phyloP scores from a whole-genome alignment of 176 grass and related monocot species.

The Pharus latifolius region DNA sequence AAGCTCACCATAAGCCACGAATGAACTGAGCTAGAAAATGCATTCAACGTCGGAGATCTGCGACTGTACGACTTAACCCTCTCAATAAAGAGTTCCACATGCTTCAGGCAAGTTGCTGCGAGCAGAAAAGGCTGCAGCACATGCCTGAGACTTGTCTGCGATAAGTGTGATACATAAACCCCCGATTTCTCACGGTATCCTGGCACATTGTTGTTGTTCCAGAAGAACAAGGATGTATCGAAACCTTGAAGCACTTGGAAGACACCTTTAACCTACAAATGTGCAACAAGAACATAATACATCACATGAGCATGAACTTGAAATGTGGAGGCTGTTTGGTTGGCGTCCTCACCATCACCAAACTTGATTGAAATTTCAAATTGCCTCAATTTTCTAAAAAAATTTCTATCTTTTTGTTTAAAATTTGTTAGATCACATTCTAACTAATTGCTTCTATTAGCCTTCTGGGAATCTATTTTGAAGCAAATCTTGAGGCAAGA shows the following conservation, averaged over 20 bases:
- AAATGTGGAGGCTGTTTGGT: too few relatives aligned
- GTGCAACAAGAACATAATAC: neutral
- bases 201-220: conserved; percentile 25
- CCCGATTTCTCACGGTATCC: conserved; percentile 43
- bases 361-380: too few relatives aligned
- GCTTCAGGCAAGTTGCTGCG: conserved; percentile 67
- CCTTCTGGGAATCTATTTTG: too few relatives aligned
- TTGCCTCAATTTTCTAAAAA: too few relatives aligned
- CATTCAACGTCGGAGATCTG: conserved; percentile 44
- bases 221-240: conserved; percentile 44
- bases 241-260: conserved; percentile 79
- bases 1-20: conserved; percentile 71
- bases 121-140: conserved; percentile 55
- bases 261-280: conserved; percentile 50
- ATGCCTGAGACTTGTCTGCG: conserved; percentile 39
- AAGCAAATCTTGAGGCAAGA: too few relatives aligned
- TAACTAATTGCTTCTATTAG: too few relatives aligned
- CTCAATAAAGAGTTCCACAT: conserved; percentile 59
- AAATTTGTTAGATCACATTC: too few relatives aligned
- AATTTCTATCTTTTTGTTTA: too few relatives aligned
- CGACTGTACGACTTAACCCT: conserved; percentile 19
- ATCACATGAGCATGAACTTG: neutral
- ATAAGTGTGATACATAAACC: conserved; percentile 47
- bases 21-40: conserved; percentile 58
- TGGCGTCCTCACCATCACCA: too few relatives aligned